phyloP scores from a whole-genome alignment of 495 filamentous ascomycete species.

The Sporormia fimetaria region DNA sequence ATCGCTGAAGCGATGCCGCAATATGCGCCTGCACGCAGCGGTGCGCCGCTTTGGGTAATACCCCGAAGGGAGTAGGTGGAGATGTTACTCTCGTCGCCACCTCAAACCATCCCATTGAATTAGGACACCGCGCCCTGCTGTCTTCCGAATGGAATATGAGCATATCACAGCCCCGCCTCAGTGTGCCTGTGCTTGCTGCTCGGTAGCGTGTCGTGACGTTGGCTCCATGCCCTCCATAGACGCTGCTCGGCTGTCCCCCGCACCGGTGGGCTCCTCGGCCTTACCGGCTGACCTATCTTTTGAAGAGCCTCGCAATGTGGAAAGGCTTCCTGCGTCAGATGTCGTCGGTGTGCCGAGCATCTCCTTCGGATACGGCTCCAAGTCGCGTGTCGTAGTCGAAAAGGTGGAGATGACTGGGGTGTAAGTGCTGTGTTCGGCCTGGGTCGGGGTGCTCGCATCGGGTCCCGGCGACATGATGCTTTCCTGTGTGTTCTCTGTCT shows the following conservation, averaged over 20 bases:
- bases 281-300: constrained; percentile 7
- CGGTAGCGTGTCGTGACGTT: constrained; percentile 8
- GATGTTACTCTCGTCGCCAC: too few relatives aligned
- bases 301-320: constrained; percentile 5
- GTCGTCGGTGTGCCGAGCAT: constrained; percentile 22
- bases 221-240: constrained; percentile 21
- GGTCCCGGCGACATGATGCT: constrained; percentile 20
- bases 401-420: constrained; percentile 60
- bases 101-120: too few relatives aligned
- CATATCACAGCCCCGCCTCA: constrained; percentile 8
- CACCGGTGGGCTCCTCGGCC: not conserved
- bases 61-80: too few relatives aligned
- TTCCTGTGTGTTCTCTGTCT: constrained; percentile 5
- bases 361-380: constrained; percentile 54
- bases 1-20: not conserved
- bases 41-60: too few relatives aligned
- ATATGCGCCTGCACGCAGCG: too few relatives aligned
- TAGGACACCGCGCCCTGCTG: too few relatives aligned
- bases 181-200: constrained; percentile 10
- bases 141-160: not conserved
- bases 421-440: constrained; percentile 31
- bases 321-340: constrained; percentile 9
- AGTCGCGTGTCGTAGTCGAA: constrained; percentile 63
- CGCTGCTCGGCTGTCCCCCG: not conserved
- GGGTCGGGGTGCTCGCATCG: constrained; percentile 24